Conservation (phyloP, 2,329 filamentous ascomycete species). For the Alternaria brassicae region DNA sequence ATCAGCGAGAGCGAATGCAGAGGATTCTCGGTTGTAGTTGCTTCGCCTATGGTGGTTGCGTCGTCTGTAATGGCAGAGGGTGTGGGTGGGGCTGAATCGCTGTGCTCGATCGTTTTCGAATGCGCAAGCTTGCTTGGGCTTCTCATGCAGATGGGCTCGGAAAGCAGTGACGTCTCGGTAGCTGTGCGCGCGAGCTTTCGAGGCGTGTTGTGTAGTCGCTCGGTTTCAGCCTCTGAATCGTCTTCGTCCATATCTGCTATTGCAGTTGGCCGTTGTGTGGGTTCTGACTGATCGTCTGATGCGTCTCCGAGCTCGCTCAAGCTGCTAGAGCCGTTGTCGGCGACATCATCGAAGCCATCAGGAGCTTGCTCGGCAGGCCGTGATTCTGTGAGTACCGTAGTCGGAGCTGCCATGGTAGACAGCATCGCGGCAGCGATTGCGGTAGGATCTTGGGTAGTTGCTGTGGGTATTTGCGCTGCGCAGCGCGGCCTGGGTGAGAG, state of each 20-base stretch:
- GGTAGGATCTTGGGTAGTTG: slow-evolving; percentile 20
- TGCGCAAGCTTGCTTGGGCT: slow-evolving; percentile 50
- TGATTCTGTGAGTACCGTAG: slow-evolving; percentile 24
- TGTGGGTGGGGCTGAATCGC: slow-evolving; percentile 39
- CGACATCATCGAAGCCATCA: slow-evolving; percentile 57
- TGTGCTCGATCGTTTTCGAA: slow-evolving; percentile 42
- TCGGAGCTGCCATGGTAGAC: slow-evolving; percentile 33
- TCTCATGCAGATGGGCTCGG: slow-evolving; percentile 42
- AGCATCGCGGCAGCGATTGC: slow-evolving; percentile 32
- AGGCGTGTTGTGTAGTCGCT: slow-evolving; percentile 89
- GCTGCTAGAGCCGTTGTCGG: slow-evolving; percentile 75
- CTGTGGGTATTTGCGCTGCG: slow-evolving; percentile 23
- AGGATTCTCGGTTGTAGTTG: slow-evolving; percentile 30
- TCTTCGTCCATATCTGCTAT: slow-evolving; percentile 58
- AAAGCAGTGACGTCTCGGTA: slow-evolving; percentile 44
- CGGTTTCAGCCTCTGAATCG: slow-evolving; percentile 90
- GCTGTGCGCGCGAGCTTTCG: slow-evolving; percentile 60
- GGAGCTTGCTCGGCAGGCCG: slow-evolving; percentile 19
- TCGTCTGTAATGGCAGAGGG: slow-evolving; percentile 33
- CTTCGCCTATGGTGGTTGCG: slow-evolving; percentile 19
- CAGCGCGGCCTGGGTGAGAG: slow-evolving; percentile 52
- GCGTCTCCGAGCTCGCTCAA: slow-evolving; percentile 89
- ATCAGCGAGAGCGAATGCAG: slow-evolving; percentile 43
- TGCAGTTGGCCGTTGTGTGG: slow-evolving; percentile 35
- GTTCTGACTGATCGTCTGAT: slow-evolving; percentile 64